Conservation (phyloP, 2,329 filamentous ascomycete species). For the Colletotrichum sp. region DNA sequence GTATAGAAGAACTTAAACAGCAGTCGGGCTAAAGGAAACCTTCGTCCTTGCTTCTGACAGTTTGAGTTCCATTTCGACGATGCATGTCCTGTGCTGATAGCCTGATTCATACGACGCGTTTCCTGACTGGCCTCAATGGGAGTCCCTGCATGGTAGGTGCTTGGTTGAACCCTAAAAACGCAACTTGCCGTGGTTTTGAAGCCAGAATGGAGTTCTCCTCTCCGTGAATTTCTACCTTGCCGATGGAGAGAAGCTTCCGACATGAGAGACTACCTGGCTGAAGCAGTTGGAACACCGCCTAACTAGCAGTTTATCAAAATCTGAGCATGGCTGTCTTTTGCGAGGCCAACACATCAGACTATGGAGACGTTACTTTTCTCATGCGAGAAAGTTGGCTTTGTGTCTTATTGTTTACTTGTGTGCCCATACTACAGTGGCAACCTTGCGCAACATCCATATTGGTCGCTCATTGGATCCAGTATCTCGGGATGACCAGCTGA, state of each 20-base stretch:
- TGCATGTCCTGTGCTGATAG: background rate
- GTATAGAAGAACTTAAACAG: background rate
- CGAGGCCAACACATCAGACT: fast-evolving
- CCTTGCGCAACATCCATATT: background rate
- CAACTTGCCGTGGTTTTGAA: background rate
- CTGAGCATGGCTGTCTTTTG: background rate
- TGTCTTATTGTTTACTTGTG: background rate
- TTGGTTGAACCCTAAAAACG: background rate
- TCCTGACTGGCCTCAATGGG: background rate
- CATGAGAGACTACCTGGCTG: background rate
- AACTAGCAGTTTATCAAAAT: background rate
- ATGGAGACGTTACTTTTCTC: background rate
- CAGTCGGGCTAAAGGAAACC: background rate
- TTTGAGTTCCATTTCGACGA: background rate
- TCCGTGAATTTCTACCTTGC: no score
- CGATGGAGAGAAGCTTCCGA: no score
- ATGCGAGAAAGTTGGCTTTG: background rate
- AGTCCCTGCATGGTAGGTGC: background rate
- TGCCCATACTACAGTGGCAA: background rate
- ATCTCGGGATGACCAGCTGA: background rate
- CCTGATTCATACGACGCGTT: background rate
- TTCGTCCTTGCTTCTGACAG: background rate
- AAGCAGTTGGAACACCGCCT: background rate
- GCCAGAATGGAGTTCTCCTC: background rate
- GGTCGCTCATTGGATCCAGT: background rate